Percentiles rank a stretch among this genome's conserved stretches.
Conservation (phyloP, 2,329 filamentous ascomycete genomes). For the Achaetomium macrosporum region DNA sequence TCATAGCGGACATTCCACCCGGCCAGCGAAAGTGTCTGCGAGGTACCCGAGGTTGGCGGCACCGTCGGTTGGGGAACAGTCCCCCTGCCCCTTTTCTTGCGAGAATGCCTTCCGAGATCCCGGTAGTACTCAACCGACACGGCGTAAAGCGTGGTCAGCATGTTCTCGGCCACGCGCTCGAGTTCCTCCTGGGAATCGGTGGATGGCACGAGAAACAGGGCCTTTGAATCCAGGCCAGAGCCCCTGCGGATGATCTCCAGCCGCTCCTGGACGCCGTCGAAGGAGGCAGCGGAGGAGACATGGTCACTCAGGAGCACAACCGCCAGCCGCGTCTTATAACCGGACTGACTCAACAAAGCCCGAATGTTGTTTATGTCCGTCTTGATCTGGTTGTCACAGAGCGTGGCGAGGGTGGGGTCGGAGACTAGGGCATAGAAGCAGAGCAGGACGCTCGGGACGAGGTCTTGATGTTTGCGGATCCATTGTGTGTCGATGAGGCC, state of each 20-base stretch:
- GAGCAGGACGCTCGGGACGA: constrained; percentile 73
- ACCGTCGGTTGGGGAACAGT: constrained; percentile 73
- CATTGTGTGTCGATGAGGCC: constrained; percentile 76
- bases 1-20: constrained; percentile 95
- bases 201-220: constrained; percentile 77
- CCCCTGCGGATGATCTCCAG: constrained; percentile 72
- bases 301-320: constrained; percentile 74
- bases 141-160: constrained; percentile 67
- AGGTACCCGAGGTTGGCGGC: constrained; percentile 76
- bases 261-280: constrained; percentile 58
- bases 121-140: constrained; percentile 84
- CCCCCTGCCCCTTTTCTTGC: constrained; percentile 79
- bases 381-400: constrained; percentile 85
- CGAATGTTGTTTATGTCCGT: constrained; percentile 77
- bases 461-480: constrained; percentile 82
- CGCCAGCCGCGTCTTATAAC: constrained; percentile 71
- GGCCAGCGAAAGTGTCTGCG: constrained; percentile 74
- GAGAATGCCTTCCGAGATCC: constrained; percentile 84
- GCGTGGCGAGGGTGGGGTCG: constrained; percentile 65
- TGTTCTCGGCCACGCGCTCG: constrained; percentile 64
- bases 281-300: constrained; percentile 34
- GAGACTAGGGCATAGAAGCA: constrained; percentile 74
- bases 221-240: constrained; percentile 75
- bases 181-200: constrained; percentile 66
- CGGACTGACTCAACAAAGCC: constrained; percentile 58